Base-by-base conservation (phyloP, 2,329 filamentous ascomycete species). In the Fusarium sp. region DNA sequence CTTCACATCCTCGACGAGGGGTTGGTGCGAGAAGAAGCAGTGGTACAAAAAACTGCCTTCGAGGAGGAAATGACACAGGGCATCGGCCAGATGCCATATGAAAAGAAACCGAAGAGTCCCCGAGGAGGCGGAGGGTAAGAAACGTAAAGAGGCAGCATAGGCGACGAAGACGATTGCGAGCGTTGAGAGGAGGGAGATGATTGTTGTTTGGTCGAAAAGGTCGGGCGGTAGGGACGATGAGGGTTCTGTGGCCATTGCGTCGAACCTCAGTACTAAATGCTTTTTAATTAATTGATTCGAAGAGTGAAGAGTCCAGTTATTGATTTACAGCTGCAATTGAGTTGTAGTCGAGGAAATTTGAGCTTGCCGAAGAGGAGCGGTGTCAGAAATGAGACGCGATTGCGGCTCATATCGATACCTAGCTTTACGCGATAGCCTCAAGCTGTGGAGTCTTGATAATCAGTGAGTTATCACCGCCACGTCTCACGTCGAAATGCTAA, bases 61-160 rank as follows among this genome's bases (percentile, higher is more conserved):
- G 81, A 98, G 93, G 81, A 94, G 87, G 83, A 97, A 90, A 85
- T 99, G 96, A 79, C 95, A 96, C 48, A 98, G 88, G 38, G 94
- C 94, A 82, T 98, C 95, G 84, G 97, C 97, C 42, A 94, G 89
- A 85, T 98, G 95, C 96, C 96, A 98, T 84, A 97, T 89, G 87
- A 98, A 98, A 74, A 98, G 91, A 80, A 93, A 85, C 70, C 95
- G 94, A 63, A 88, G 87, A 58, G 90, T 89, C 42, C 84, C 80
- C 3, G 88, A 83, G 17, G 90, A 85, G 3, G 85, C 79, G 24
- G 83, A 80, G 8, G 91, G 81, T 28, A 90, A 84, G 28, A 84
- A 83, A 55, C 72, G 76, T 36, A 84, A 83, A 15, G 89, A 90
- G 28, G 85, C 77, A 31, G 74, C 74, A 79, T 89, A 89, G 61